A percentile compares a stretch with the other conserved stretches of the same genome.
phyloP scores from a whole-genome alignment of 495 filamentous ascomycete genomes.

The Hypoxylon rickii region DNA sequence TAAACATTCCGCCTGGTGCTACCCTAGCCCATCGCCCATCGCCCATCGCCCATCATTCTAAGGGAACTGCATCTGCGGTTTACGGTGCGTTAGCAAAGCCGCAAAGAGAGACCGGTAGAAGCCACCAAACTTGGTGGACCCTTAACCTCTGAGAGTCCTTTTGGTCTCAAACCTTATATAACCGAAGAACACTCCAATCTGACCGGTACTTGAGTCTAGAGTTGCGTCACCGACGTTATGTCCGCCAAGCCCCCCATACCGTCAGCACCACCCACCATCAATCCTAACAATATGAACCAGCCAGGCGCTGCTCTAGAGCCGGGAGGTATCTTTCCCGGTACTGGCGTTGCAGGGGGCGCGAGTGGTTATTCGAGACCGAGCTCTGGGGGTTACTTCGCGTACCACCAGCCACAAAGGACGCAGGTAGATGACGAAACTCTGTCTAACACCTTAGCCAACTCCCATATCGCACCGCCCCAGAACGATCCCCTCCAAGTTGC shows the following conservation, averaged over 20 bases:
- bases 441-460: constrained; percentile 49
- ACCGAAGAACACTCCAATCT: constrained; percentile 1
- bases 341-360: constrained; percentile 1
- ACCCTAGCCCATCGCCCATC: too few species aligned
- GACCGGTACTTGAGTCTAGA: constrained; percentile 14
- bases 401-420: constrained; percentile 31
- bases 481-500: constrained; percentile 27
- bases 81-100: not conserved
- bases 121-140: constrained; percentile 7
- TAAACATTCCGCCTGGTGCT: not conserved
- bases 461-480: constrained; percentile 41
- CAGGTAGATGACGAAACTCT: constrained; percentile 44
- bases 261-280: constrained; percentile 11
- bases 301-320: constrained; percentile 23
- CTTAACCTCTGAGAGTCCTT: not conserved
- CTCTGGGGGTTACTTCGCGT: constrained; percentile 30
- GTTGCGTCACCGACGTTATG: constrained; percentile 26
- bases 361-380: constrained; percentile 22
- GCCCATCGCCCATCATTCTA: too few species aligned
- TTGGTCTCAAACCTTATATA: constrained; percentile 10
- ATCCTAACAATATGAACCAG: constrained; percentile 29
- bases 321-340: constrained; percentile 7
- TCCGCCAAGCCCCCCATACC: constrained; percentile 27
- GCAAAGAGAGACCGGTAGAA: not conserved
- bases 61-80: too few species aligned